These are phyloP conservation scores for Sinapis alba DNA, from an alignment of 441 rosid species.

Conservation along the genomic window DNA sequence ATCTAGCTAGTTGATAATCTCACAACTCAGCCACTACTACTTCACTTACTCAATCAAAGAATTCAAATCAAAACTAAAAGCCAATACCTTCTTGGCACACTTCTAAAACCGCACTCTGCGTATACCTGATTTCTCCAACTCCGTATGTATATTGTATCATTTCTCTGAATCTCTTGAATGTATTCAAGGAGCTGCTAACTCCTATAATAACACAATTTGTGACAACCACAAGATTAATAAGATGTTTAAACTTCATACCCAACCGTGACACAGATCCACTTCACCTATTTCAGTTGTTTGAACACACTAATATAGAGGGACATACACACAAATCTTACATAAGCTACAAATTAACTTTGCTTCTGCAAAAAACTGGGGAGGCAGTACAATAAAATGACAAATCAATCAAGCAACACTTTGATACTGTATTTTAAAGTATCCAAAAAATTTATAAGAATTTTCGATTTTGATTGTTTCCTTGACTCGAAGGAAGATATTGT, in stretches of 20 bases:
- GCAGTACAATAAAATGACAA: neutral
- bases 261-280: neutral
- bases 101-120: neutral
- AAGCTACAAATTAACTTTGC: neutral
- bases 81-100: neutral
- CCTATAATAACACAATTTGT: neutral
- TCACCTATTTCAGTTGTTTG: neutral
- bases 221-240: neutral
- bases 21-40: too few relatives aligned
- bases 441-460: neutral
- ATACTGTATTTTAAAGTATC: neutral
- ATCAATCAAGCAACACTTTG: neutral
- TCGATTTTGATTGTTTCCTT: neutral
- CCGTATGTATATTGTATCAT: neutral
- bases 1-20: too few relatives aligned
- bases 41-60: too few relatives aligned
- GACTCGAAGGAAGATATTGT: neutral
- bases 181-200: too few relatives aligned
- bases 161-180: neutral
- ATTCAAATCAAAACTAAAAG: too few relatives aligned
- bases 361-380: neutral
- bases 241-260: neutral
- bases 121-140: neutral
- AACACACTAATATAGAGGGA: neutral
- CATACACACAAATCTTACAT: neutral